Evolutionary conservation across 257 asterid species (phyloP), one percentile per base, ranked within the genome.

Genomic region (Nicotiana attenuata): DNA sequence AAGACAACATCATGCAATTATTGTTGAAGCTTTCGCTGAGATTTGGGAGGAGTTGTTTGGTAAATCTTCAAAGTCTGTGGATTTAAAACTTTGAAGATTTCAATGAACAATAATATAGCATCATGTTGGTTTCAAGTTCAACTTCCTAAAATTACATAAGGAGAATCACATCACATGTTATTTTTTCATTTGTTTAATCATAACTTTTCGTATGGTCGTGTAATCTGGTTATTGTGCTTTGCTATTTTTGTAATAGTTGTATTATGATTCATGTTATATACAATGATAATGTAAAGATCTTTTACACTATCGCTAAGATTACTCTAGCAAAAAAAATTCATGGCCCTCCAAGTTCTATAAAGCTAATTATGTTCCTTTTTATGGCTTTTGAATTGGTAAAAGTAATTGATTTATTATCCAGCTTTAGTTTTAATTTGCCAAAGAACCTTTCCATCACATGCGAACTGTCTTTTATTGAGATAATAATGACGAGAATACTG

Each of bases 11-110:
- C 98, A 91, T 79, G 88, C 80, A 16, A 91, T 90, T 78, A 94
- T 94, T 76, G 86, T 91, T 17, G 89, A 89, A 64, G 97, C 95
- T 22, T 94, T 94, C 80, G 83, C 92, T 0, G 87, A 89, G 89
- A 90, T 90, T 65, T 88, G 93, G 91, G 88, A 87, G 65, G 90
- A 89, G 64, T 83, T 91, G 22, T 90, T 89, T 82, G 63, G 76
- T 78, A 71, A 77, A 73, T 82, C 78, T 80, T 78, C 57, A 11
- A 61, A 76, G 75, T 71, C 80, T 29, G 24, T 20, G 15, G 67
- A 73, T 73, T 19, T 73, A 73, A 73, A 55, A 17, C 19, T 35
- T 20, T 16, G 19, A 67, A 65, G 26, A 71, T 61, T 68, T 52
- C 50, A 24, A 7, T 75, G 45, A 75, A 75, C 26, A 15, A 15